These are phyloP conservation scores for Fistulinella cinereoalba DNA, from an alignment of 1,284 basidiomycete genomes.

Conservation along the genomic window DNA sequence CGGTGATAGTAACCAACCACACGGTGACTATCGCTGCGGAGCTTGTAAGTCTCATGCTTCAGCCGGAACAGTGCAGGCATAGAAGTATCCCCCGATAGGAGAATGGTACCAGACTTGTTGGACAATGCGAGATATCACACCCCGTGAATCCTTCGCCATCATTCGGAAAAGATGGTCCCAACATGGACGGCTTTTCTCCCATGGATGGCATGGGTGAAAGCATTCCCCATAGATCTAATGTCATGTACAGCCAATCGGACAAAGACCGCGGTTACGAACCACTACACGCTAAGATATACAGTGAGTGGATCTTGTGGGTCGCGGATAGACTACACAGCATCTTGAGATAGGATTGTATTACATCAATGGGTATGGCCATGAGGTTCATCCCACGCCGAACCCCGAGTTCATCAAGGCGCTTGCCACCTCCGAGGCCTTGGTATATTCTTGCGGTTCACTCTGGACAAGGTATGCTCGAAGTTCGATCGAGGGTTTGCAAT, in stretches of 20 bases:
- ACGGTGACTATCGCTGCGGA: slow-evolving; percentile 97
- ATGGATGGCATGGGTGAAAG: slow-evolving; percentile 53
- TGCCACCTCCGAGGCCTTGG: slow-evolving; percentile 62
- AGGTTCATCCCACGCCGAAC: slow-evolving; percentile 88
- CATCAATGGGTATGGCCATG: slow-evolving; percentile 90
- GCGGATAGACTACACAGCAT: slow-evolving; percentile 3
- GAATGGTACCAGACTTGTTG: slow-evolving; percentile 78
- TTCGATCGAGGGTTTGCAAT: slow-evolving; percentile 7
- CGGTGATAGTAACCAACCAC: slow-evolving; percentile 92
- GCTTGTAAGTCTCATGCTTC: slow-evolving; percentile 52
- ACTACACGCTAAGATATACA: slow-evolving; percentile 61
- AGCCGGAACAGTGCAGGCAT: slow-evolving; percentile 6
- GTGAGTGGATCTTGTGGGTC: slow-evolving; percentile 43
- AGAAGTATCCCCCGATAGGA: slow-evolving; percentile 45
- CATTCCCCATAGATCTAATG: slow-evolving; percentile 51
- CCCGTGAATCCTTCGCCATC: slow-evolving; percentile 52
- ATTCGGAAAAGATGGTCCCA: slow-evolving; percentile 26
- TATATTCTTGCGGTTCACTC: slow-evolving; percentile 91
- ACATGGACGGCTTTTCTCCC: slow-evolving; percentile 39
- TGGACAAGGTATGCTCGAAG: slow-evolving; percentile 73
- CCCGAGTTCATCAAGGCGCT: slow-evolving; percentile 74
- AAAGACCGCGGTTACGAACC: slow-evolving; percentile 55
- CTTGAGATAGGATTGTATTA: slow-evolving; percentile 72
- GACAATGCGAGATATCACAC: slow-evolving; percentile 97
- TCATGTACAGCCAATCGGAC: slow-evolving; percentile 60